Percentiles rank a stretch among this genome's conserved stretches.
Conservation (phyloP, 1,139 yeast genomes). For the Geotrichum klebahnii region DNA sequence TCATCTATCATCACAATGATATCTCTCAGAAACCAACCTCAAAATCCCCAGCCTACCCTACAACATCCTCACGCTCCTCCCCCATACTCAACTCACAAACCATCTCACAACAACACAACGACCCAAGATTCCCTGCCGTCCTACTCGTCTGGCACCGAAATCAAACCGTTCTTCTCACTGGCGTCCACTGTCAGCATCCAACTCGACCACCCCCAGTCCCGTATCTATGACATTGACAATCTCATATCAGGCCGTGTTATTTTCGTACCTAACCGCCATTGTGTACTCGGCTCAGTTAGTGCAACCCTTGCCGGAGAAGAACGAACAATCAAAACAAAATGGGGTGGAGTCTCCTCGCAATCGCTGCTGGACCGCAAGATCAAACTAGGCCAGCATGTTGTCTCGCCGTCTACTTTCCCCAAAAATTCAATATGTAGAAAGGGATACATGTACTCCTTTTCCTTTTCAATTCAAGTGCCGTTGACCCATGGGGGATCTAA, state of each 20-base stretch:
- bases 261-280: slow-evolving; percentile 7
- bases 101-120: not conserved
- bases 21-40: too few relatives aligned
- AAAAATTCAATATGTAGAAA: not conserved
- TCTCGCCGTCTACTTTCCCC: slow-evolving; percentile 5
- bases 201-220: not conserved
- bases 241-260: slow-evolving; percentile 11
- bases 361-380: not conserved
- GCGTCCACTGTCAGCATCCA: not conserved
- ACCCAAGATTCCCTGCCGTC: not conserved
- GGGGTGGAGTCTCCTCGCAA: slow-evolving; percentile 3
- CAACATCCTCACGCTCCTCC: slow-evolving; percentile 1
- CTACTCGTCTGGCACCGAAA: slow-evolving; percentile 8
- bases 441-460: slow-evolving; percentile 9
- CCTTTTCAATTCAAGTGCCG: slow-evolving; percentile 14
- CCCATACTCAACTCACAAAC: not conserved
- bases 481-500: not conserved
- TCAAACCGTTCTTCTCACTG: not conserved
- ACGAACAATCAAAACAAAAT: not conserved
- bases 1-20: too few relatives aligned
- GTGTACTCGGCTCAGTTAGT: slow-evolving; percentile 1
- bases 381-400: not conserved
- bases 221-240: slow-evolving; percentile 14
- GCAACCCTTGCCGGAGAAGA: slow-evolving; percentile 17
- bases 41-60: too few relatives aligned